Evolutionary conservation across 331 rosid species (phyloP).

Genomic region (Quercus lobata): DNA sequence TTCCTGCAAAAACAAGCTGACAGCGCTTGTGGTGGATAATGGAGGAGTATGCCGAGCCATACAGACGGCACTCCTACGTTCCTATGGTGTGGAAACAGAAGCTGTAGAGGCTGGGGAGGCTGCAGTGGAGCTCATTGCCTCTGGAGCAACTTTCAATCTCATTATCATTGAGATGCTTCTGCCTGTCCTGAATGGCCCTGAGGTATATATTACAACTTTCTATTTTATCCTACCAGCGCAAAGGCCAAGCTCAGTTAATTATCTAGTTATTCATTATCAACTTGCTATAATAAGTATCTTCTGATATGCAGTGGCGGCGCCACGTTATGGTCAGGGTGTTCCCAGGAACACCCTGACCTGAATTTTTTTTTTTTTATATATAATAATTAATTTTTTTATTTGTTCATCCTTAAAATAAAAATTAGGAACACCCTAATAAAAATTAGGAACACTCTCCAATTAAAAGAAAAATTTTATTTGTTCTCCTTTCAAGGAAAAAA

Average conservation of each 20-base stretch:
- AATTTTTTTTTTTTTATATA: no score
- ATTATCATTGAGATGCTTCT: conserved; percentile 20
- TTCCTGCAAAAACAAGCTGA: conserved; percentile 14
- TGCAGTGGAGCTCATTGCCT: conserved; percentile 12
- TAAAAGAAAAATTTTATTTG: no score
- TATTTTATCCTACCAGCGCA: background rate
- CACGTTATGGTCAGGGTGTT: no score
- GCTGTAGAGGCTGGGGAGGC: conserved; percentile 16
- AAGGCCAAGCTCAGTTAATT: background rate
- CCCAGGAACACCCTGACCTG: no score
- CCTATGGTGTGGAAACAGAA: conserved; percentile 16
- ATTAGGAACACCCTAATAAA: no score
- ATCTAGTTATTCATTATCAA: no score
- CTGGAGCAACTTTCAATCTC: conserved; percentile 11
- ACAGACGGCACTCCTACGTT: background rate
- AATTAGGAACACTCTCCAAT: no score
- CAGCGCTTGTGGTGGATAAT: conserved; percentile 16
- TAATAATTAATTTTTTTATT: no score
- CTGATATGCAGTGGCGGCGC: no score
- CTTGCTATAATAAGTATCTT: no score
- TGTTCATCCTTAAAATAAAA: no score
- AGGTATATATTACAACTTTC: conserved; percentile 2
- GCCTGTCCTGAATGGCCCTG: background rate
- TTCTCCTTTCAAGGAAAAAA: no score
- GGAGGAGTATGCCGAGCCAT: background rate